Evolutionary conservation across 352 stramenopile species (phyloP).

Genomic region (Phytophthora colocasiae): DNA sequence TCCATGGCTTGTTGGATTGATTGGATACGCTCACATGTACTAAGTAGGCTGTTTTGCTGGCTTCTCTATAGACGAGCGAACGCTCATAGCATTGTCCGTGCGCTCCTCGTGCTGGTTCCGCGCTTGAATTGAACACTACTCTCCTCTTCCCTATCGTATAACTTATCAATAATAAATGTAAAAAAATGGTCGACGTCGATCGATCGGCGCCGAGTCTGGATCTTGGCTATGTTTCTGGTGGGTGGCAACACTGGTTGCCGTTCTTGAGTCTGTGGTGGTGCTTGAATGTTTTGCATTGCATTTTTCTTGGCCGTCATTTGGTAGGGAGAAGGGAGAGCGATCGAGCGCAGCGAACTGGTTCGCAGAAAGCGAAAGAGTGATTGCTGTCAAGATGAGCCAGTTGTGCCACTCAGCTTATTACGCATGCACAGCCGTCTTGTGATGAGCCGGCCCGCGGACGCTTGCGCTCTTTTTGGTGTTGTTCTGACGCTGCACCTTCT

Average conservation of each 20-base stretch:
- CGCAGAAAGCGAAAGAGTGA: neutral
- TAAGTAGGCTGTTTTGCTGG: slow-evolving; percentile 14
- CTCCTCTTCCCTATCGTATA: slow-evolving; percentile 37
- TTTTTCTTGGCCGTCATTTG: slow-evolving; percentile 41
- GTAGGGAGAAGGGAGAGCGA: slow-evolving; percentile 19
- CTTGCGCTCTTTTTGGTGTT: slow-evolving; percentile 25
- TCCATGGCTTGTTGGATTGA: slow-evolving; percentile 23
- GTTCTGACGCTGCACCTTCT: slow-evolving; percentile 34
- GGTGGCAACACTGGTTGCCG: neutral
- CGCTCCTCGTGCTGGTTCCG: neutral
- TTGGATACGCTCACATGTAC: slow-evolving; percentile 25
- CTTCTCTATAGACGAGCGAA: slow-evolving; percentile 39
- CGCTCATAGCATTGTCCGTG: slow-evolving; percentile 14
- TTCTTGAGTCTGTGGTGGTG: slow-evolving; percentile 12
- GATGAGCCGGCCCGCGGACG: slow-evolving; percentile 8
- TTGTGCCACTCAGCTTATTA: slow-evolving; percentile 19
- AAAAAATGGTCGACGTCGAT: slow-evolving; percentile 29
- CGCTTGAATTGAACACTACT: slow-evolving; percentile 10
- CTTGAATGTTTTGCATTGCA: slow-evolving; percentile 27
- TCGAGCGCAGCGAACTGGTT: slow-evolving; percentile 9
- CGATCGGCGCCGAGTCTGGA: slow-evolving; percentile 18
- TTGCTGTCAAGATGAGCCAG: slow-evolving; percentile 14
- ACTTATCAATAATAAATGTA: slow-evolving; percentile 43
- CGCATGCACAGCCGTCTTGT: slow-evolving; percentile 17
- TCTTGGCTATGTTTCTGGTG: slow-evolving; percentile 31